A percentile compares a stretch with the other conserved stretches of the same genome.
These are phyloP conservation scores for Ceratocystiopsis sp. DNA, from an alignment of 2,329 filamentous ascomycete species.

Conservation along the genomic window DNA sequence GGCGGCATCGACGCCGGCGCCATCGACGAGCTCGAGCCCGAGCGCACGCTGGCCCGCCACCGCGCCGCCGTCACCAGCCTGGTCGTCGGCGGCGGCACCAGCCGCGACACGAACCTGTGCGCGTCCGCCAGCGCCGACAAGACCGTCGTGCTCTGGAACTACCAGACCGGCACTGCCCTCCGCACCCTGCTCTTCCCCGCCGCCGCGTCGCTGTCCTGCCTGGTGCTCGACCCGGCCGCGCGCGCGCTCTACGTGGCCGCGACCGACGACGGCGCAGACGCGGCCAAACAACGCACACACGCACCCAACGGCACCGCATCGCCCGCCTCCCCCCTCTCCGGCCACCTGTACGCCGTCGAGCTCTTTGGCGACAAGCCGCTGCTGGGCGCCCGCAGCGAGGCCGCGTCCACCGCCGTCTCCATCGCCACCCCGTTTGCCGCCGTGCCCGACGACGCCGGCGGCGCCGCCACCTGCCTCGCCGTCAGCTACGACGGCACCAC, in stretches of 20 bases:
- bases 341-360: constrained; percentile 52
- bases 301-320: too few species aligned
- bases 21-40: constrained; percentile 41
- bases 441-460: constrained; percentile 41
- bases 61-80: constrained; percentile 54
- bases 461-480: constrained; percentile 48
- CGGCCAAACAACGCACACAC: too few species aligned
- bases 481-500: constrained; percentile 70
- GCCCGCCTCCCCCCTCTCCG: neutral
- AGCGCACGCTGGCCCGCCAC: constrained; percentile 63
- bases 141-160: constrained; percentile 87
- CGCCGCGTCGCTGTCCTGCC: constrained; percentile 42
- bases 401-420: constrained; percentile 41
- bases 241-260: constrained; percentile 68
- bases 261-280: constrained; percentile 40
- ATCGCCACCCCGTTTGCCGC: constrained; percentile 35
- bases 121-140: constrained; percentile 74
- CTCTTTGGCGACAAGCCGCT: constrained; percentile 42
- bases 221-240: constrained; percentile 66
- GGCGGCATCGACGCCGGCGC: neutral
- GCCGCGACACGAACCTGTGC: constrained; percentile 57
- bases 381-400: constrained; percentile 35
- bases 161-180: constrained; percentile 57
- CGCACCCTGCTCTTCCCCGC: constrained; percentile 67
- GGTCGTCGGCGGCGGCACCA: constrained; percentile 45